A percentile compares a stretch with the other conserved stretches of the same genome.
These are phyloP conservation scores for Plasmodium fragile DNA, from an alignment of 169 alveolate genomes.

Conservation along the genomic window DNA sequence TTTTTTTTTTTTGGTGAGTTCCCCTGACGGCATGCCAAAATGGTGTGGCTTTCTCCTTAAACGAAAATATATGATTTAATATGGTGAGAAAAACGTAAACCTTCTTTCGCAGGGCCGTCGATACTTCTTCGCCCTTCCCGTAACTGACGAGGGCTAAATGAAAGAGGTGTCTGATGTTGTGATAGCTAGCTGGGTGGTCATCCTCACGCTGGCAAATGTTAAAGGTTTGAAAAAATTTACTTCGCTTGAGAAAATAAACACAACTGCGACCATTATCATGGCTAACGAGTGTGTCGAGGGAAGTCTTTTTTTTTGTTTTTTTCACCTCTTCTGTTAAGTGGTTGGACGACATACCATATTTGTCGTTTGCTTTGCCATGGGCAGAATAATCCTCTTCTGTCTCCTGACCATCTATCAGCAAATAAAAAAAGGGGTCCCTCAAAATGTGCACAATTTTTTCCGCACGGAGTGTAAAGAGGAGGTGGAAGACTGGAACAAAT, in stretches of 20 bases:
- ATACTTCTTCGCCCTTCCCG: slow-evolving; percentile 5
- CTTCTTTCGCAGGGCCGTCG: slow-evolving; percentile 27
- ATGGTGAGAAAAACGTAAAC: slow-evolving; percentile 23
- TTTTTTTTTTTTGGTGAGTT: not conserved
- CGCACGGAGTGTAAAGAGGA: slow-evolving; percentile 18
- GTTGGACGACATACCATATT: not conserved
- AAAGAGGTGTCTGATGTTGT: slow-evolving; percentile 54
- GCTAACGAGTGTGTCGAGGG: not conserved
- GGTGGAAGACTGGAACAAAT: slow-evolving; percentile 27
- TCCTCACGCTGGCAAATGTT: slow-evolving; percentile 22
- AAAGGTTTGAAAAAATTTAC: slow-evolving; percentile 32
- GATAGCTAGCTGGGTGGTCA: slow-evolving; percentile 6
- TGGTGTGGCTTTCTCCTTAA: not conserved
- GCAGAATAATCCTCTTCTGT: not conserved
- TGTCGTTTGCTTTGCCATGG: not conserved
- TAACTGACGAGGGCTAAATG: slow-evolving; percentile 51
- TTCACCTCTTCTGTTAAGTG: not conserved
- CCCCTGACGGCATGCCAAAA: not conserved
- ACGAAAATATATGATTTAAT: slow-evolving; percentile 36
- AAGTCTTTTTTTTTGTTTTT: not conserved
- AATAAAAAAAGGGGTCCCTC: slow-evolving; percentile 58
- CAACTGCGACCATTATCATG: not conserved
- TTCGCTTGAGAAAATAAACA: not conserved
- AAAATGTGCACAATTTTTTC: slow-evolving; percentile 12
- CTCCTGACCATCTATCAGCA: not conserved